A percentile compares a stretch with the other conserved stretches of the same genome.
Conservation (phyloP, 2,329 filamentous ascomycete species). For the Botrytis pseudocinerea region DNA sequence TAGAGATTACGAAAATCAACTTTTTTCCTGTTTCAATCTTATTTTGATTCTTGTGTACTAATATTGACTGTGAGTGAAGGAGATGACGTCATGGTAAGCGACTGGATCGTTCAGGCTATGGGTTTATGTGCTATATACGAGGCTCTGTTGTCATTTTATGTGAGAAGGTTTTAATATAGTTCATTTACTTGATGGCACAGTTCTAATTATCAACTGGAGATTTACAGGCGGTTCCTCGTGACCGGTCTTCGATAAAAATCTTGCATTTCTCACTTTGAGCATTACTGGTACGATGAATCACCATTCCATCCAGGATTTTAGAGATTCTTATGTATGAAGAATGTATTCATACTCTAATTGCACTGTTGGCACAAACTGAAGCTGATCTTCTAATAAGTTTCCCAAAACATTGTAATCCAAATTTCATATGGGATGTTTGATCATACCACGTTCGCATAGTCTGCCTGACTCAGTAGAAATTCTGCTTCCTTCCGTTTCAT, state of each 20-base stretch:
- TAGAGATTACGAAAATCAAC: not conserved
- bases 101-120: not conserved
- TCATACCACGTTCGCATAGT: not conserved
- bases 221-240: no score
- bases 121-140: not conserved
- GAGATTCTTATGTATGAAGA: rapidly evolving
- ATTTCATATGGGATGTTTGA: not conserved
- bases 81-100: not conserved
- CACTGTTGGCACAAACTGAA: no score
- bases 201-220: not conserved
- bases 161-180: rapidly evolving
- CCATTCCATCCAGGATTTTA: rapidly evolving
- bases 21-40: not conserved
- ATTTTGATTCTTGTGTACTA: not conserved
- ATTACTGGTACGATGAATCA: not conserved
- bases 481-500: not conserved
- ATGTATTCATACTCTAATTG: not conserved
- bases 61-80: not conserved
- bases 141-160: not conserved
- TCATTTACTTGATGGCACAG: rapidly evolving
- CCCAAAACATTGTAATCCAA: not conserved
- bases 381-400: not conserved
- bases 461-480: rapidly evolving
- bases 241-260: not conserved
- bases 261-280: not conserved